These are phyloP conservation scores for Phytophthora pseudosyringae DNA, from an alignment of 352 stramenopile species.

Conservation along the genomic window DNA sequence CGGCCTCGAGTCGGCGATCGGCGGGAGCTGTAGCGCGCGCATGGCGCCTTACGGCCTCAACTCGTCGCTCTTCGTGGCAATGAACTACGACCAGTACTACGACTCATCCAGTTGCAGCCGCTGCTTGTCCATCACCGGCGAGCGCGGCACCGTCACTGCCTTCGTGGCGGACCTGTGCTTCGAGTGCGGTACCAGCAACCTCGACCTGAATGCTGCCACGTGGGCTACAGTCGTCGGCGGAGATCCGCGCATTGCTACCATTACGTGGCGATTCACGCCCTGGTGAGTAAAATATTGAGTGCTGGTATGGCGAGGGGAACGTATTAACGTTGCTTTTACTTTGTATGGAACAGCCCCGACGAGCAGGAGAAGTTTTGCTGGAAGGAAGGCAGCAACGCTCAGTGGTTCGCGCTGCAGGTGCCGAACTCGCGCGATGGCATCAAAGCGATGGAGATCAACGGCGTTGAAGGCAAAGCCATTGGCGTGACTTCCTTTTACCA, in stretches of 20 bases:
- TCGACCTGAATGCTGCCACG: constrained; percentile 68
- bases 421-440: constrained; percentile 60
- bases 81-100: constrained; percentile 72
- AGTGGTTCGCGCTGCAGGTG: constrained; percentile 71
- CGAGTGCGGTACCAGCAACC: constrained; percentile 64
- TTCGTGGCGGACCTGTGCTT: constrained; percentile 74
- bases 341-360: constrained; percentile 26
- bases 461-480: constrained; percentile 47
- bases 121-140: constrained; percentile 57
- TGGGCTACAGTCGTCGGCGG: constrained; percentile 63
- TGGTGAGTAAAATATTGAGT: constrained; percentile 17
- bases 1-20: constrained; percentile 47
- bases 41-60: constrained; percentile 52
- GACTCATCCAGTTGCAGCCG: constrained; percentile 60
- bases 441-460: constrained; percentile 56
- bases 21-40: constrained; percentile 58
- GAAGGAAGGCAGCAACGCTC: constrained; percentile 69
- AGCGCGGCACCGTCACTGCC: constrained; percentile 48
- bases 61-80: constrained; percentile 57
- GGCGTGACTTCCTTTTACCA: constrained; percentile 93
- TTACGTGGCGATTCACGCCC: constrained; percentile 65
- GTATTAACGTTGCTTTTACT: no score
- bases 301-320: no score
- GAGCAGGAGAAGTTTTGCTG: constrained; percentile 71
- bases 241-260: constrained; percentile 54